Conservation (phyloP, 164 flowering plant species). For the Chloranthus sessilifolius region DNA sequence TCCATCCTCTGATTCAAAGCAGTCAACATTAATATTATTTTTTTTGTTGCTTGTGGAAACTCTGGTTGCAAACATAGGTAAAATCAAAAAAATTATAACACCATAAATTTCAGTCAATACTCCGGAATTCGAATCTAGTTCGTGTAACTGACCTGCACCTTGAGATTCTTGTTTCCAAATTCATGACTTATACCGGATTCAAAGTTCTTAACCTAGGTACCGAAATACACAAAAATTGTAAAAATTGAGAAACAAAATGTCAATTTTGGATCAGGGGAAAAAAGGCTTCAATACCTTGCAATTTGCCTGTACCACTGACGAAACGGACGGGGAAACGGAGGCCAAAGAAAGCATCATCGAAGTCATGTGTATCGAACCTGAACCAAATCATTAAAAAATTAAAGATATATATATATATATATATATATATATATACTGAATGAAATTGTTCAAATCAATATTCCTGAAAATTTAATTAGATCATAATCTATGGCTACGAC, state of each 20-base stretch:
- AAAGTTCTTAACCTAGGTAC: not conserved
- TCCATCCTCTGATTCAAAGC: too few species aligned
- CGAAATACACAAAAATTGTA: not conserved
- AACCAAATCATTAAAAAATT: too few species aligned
- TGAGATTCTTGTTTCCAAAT: not conserved
- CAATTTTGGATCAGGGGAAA: not conserved
- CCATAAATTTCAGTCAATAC: not conserved
- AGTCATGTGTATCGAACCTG: constrained; percentile 45
- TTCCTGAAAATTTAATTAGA: too few species aligned
- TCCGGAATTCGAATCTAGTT: not conserved
- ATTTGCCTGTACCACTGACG: constrained; percentile 13
- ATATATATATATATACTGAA: too few species aligned
- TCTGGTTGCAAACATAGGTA: too few species aligned
- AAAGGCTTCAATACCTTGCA: constrained; percentile 30
- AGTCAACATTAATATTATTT: too few species aligned
- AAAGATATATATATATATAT: too few species aligned
- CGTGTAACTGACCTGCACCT: not conserved
- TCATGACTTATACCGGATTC: not conserved
- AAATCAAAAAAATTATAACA: too few species aligned
- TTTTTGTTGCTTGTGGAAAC: too few species aligned
- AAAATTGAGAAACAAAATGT: not conserved
- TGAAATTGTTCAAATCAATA: too few species aligned
- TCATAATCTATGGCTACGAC: too few species aligned
- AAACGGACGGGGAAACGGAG: constrained; percentile 27
- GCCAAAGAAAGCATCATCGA: constrained; percentile 44